Evolutionary conservation across 176 grass and related monocot species (phyloP).

Genomic region (Cymbopogon citratus): DNA sequence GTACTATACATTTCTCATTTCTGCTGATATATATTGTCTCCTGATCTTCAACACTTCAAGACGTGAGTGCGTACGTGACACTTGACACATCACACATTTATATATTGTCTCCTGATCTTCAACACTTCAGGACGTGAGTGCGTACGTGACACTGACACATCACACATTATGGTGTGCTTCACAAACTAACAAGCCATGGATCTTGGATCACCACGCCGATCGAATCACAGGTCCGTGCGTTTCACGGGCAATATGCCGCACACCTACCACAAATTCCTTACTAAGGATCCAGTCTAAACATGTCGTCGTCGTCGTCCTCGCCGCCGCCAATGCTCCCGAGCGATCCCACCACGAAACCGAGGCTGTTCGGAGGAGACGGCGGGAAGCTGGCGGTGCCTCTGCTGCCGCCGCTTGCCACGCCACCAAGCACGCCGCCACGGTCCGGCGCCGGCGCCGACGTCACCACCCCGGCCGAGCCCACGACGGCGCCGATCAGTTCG

Average conservation of each 20-base stretch:
- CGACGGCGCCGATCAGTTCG: conserved; percentile 44
- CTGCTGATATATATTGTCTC: too few species aligned
- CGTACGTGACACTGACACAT: too few species aligned
- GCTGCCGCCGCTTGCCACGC: neutral
- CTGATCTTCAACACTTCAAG: too few species aligned
- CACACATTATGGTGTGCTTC: neutral
- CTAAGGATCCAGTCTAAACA: too few species aligned
- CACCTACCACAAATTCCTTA: neutral
- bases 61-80: too few species aligned
- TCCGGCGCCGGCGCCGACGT: neutral
- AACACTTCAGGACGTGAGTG: too few species aligned
- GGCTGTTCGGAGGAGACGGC: conserved; percentile 13
- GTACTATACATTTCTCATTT: too few species aligned
- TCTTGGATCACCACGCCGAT: neutral
- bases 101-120: too few species aligned
- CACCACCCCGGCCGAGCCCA: conserved; percentile 14
- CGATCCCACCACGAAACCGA: conserved; percentile 7
- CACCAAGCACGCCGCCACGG: neutral
- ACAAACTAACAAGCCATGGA: neutral
- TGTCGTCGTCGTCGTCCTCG: neutral
- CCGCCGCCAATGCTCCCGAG: conserved; percentile 13
- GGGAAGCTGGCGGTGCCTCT: neutral
- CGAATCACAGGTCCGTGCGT: neutral
- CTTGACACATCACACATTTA: too few species aligned
- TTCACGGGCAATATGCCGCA: neutral